A percentile compares a stretch with the other conserved stretches of the same genome.
phyloP scores from a whole-genome alignment of 2,329 filamentous ascomycete genomes.

The Claviceps pusilla region DNA sequence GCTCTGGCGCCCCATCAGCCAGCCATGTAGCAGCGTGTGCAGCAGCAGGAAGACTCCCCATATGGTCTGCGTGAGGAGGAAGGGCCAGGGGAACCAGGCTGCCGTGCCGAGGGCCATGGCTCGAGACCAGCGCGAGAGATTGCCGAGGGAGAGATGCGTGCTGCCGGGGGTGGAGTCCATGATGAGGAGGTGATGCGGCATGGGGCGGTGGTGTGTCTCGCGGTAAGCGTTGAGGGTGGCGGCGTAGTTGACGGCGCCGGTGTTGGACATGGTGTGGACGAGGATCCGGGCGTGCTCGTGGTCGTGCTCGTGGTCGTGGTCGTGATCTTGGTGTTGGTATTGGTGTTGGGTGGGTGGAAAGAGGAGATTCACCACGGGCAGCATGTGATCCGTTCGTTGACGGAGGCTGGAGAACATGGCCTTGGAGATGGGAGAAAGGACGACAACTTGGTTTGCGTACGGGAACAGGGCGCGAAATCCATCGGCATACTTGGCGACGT shows the following conservation, averaged over 20 bases:
- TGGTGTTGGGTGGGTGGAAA: constrained; percentile 11
- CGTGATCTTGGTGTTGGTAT: no score
- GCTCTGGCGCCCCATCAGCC: constrained; percentile 23
- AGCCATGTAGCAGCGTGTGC: constrained; percentile 19
- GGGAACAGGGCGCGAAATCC: constrained; percentile 38
- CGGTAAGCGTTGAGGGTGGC: constrained; percentile 33
- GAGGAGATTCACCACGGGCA: constrained; percentile 27
- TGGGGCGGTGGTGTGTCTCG: constrained; percentile 18
- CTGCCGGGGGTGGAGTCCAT: constrained; percentile 40
- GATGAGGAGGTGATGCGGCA: constrained; percentile 34
- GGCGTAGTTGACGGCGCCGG: constrained; percentile 38
- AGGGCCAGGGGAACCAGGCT: constrained; percentile 33
- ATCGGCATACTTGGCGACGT: constrained; percentile 40
- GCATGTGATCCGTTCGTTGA: constrained; percentile 29
- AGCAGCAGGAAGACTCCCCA: constrained; percentile 28
- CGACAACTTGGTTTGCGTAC: constrained; percentile 31
- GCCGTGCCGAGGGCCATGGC: constrained; percentile 38
- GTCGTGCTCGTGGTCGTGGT: constrained; percentile 33
- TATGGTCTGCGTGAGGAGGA: constrained; percentile 30
- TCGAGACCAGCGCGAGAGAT: constrained; percentile 34
- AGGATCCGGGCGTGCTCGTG: constrained; percentile 37
- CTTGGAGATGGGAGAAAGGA: constrained; percentile 34
- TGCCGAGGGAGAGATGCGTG: constrained; percentile 23
- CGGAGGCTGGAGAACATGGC: constrained; percentile 29
- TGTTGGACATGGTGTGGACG: constrained; percentile 43